Evolutionary conservation across 805 yeast species (phyloP).

Genomic region (Yamadazyma ubonensis): DNA sequence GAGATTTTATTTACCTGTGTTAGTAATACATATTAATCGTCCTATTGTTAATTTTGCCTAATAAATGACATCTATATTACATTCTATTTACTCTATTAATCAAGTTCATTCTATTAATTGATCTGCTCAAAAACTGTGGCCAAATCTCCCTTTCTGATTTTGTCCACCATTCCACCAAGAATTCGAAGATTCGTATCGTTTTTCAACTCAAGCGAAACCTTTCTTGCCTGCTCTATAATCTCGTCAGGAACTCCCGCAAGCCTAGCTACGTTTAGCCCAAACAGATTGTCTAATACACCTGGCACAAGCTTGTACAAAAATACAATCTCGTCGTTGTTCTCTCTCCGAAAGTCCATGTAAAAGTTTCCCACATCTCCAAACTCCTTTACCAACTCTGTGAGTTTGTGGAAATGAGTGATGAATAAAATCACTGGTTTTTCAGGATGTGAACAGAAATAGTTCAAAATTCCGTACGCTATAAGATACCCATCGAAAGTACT

Average conservation of each 20-base stretch:
- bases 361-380: slow-evolving; percentile 50
- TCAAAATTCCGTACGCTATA: slow-evolving; percentile 70
- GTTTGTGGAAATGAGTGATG: slow-evolving; percentile 79
- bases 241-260: slow-evolving; percentile 59
- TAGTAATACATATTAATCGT: no score
- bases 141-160: neutral
- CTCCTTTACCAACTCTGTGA: slow-evolving; percentile 50
- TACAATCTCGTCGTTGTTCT: slow-evolving; percentile 31
- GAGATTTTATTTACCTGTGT: no score
- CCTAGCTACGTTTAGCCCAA: slow-evolving; percentile 83
- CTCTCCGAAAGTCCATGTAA: slow-evolving; percentile 66
- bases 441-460: slow-evolving; percentile 46
- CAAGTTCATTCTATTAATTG: no score
- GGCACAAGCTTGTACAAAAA: slow-evolving; percentile 36
- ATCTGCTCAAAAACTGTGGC: slow-evolving; percentile 1
- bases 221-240: slow-evolving; percentile 46
- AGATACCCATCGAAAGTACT: slow-evolving; percentile 71
- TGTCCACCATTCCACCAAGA: neutral
- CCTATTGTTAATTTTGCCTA: no score
- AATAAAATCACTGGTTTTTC: slow-evolving; percentile 61
- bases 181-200: slow-evolving; percentile 22
- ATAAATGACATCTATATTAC: no score
- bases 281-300: slow-evolving; percentile 55
- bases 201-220: slow-evolving; percentile 34
- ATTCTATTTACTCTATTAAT: no score